Percentiles rank a stretch among this genome's conserved stretches.
phyloP scores from a whole-genome alignment of 805 yeast genomes.

The Candida loeiensis region DNA sequence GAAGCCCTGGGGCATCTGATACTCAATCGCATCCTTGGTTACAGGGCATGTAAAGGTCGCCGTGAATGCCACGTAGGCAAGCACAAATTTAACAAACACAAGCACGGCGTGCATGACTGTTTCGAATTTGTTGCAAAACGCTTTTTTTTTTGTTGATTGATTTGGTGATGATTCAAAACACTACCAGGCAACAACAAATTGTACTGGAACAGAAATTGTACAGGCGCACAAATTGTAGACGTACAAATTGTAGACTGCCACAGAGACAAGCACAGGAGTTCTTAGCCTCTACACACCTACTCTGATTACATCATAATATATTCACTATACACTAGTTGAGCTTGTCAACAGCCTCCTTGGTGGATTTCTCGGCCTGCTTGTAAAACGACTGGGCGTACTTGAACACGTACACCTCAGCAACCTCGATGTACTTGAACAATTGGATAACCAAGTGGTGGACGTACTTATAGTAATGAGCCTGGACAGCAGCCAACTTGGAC shows the following conservation, averaged over 20 bases:
- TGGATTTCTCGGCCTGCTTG: constrained; percentile 3
- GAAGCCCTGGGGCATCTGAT: constrained; percentile 1
- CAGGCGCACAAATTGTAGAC: no score
- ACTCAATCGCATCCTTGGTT: not conserved
- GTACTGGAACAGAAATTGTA: not conserved
- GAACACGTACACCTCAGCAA: constrained; percentile 30
- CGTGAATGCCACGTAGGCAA: constrained; percentile 8
- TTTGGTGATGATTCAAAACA: not conserved
- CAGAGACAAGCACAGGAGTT: no score
- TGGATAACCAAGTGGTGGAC: constrained; percentile 31
- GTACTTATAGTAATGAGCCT: constrained; percentile 20
- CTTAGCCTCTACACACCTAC: not conserved
- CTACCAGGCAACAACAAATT: no score
- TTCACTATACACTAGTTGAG: constrained; percentile 1
- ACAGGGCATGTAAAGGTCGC: constrained; percentile 9
- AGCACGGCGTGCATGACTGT: constrained; percentile 1
- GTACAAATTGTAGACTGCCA: no score
- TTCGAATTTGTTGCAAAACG: constrained; percentile 2
- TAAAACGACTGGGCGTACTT: constrained; percentile 13
- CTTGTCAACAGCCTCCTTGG: constrained; percentile 3
- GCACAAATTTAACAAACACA: constrained; percentile 2
- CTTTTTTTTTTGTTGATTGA: not conserved
- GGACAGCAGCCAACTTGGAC: constrained; percentile 23
- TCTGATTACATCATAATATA: not conserved
- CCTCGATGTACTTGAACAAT: constrained; percentile 32